Evolutionary conservation across 2,329 filamentous ascomycete genomes (phyloP).

Genomic region (Huntiella bhutanensis): DNA sequence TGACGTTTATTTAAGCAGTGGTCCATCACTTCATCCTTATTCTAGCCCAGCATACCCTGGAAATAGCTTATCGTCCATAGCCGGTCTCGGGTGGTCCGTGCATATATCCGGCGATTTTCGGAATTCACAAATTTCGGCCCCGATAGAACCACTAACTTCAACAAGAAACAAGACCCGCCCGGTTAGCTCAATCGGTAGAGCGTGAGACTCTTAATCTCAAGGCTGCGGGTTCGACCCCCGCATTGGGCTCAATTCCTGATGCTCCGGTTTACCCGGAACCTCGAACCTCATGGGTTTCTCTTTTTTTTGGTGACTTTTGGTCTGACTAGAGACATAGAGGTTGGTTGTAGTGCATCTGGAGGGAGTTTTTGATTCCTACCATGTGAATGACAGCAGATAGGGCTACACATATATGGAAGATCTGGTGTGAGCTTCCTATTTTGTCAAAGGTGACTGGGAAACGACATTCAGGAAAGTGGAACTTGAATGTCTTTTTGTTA

Average conservation of each 20-base stretch:
- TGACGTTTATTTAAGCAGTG: too few relatives aligned
- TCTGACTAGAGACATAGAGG: not conserved
- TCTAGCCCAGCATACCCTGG: too few relatives aligned
- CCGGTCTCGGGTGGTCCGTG: too few relatives aligned
- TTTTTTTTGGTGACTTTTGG: not conserved
- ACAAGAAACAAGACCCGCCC: slow-evolving; percentile 18
- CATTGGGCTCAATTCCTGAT: slow-evolving; percentile 12
- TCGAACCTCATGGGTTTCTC: slow-evolving; percentile 4
- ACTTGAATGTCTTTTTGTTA: not conserved
- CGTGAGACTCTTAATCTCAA: slow-evolving; percentile 47
- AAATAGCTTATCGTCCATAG: too few relatives aligned
- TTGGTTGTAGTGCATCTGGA: slow-evolving; percentile 13
- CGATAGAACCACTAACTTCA: not conserved
- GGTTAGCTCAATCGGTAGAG: slow-evolving; percentile 55
- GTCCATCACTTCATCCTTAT: too few relatives aligned
- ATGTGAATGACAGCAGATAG: slow-evolving; percentile 16
- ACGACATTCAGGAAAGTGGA: slow-evolving; percentile 24
- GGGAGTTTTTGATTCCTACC: slow-evolving; percentile 12
- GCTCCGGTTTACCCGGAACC: slow-evolving; percentile 3
- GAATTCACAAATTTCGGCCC: too few relatives aligned
- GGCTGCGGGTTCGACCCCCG: slow-evolving; percentile 25
- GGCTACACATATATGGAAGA: slow-evolving; percentile 27
- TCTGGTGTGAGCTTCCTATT: slow-evolving; percentile 26
- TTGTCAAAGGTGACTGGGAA: slow-evolving; percentile 26
- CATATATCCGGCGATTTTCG: too few relatives aligned